Evolutionary conservation across 1,284 basidiomycete species (phyloP), one percentile per base, ranked within the genome.

Genomic region (Cystobasidium sp.): DNA sequence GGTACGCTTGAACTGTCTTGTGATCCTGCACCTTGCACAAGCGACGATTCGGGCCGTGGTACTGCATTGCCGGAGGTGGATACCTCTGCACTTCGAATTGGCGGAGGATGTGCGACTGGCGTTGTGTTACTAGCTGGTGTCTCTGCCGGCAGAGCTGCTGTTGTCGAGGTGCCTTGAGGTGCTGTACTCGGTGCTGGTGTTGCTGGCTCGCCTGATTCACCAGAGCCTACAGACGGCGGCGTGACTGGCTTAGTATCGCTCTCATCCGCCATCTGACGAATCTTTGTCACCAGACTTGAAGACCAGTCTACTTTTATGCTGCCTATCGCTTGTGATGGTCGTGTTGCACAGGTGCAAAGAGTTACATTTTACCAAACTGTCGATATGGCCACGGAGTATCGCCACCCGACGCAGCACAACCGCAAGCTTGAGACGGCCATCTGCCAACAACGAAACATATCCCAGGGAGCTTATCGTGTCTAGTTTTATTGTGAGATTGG

Each of bases 161-260:
- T 41, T 14, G 7, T 43, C 16, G 39, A 39, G 39, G 37, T 41
- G 41, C 14, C 39, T n/a, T 59, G 37, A 18, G 43, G 43, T 41
- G 61, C 43, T 14, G 44, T 41, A 37, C 61, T 47, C 61, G 61
- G 44, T 47, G 61, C 61, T 44, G 61, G 61, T 41, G 37, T 44
- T 63, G 61, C 61, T 6, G 59, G 59, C 44, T 62, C n/a, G n/a
- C n/a, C 39, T 44, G 41, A 9, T 10, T 56, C 55, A 10, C 41
- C 59, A 44, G 39, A 14, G 22, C 20, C 47, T 14, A 16, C 47
- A 16, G 47, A 20, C 47, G 47, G 16, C 14, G 61, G 61, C 43
- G 20, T 22, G 47, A 44, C 44, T 47, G 61, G 61, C 43, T 49
- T 63, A n/a, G 46, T 22, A 63, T 12, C 43, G 46, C 44, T 31